These are phyloP conservation scores for Coniochaeta pulveracea DNA, from an alignment of 2,329 filamentous ascomycete genomes.

Conservation along the genomic window DNA sequence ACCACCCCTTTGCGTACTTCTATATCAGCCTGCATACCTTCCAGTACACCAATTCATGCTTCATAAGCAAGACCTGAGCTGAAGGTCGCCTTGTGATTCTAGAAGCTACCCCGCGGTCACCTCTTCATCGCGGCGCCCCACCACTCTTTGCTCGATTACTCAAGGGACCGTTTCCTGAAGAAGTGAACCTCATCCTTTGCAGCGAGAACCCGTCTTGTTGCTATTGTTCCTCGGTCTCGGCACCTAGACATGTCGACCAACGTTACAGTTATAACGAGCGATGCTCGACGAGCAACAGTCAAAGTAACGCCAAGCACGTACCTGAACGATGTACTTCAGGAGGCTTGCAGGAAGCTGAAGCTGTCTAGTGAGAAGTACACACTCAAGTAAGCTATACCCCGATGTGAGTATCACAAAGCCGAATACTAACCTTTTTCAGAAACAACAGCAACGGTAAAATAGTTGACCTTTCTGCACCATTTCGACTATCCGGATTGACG, in stretches of 20 bases:
- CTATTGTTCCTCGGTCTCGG: too few relatives aligned
- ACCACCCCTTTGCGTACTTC: too few relatives aligned
- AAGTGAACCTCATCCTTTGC: too few relatives aligned
- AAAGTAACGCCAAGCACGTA: slow-evolving; percentile 76
- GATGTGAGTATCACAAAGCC: too few relatives aligned
- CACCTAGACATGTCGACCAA: slow-evolving; percentile 78
- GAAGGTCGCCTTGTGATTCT: neutral
- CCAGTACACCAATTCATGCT: too few relatives aligned
- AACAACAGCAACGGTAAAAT: slow-evolving; percentile 79
- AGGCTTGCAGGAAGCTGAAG: slow-evolving; percentile 77
- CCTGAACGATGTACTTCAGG: slow-evolving; percentile 72
- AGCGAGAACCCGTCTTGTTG: too few relatives aligned
- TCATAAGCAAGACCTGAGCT: neutral
- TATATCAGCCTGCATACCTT: too few relatives aligned
- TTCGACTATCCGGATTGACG: slow-evolving; percentile 70
- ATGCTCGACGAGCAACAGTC: slow-evolving; percentile 65
- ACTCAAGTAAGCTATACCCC: slow-evolving; percentile 52
- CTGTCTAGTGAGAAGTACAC: slow-evolving; percentile 62
- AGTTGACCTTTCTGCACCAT: slow-evolving; percentile 70
- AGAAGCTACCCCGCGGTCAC: slow-evolving; percentile 3
- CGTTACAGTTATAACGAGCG: slow-evolving; percentile 76
- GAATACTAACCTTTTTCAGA: slow-evolving; percentile 27
- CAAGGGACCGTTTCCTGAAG: too few relatives aligned
- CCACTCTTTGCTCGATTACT: slow-evolving; percentile 1
- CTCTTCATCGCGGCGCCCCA: neutral